These are phyloP conservation scores for Aspergillus cejpii DNA, from an alignment of 2,329 filamentous ascomycete genomes.

Conservation along the genomic window DNA sequence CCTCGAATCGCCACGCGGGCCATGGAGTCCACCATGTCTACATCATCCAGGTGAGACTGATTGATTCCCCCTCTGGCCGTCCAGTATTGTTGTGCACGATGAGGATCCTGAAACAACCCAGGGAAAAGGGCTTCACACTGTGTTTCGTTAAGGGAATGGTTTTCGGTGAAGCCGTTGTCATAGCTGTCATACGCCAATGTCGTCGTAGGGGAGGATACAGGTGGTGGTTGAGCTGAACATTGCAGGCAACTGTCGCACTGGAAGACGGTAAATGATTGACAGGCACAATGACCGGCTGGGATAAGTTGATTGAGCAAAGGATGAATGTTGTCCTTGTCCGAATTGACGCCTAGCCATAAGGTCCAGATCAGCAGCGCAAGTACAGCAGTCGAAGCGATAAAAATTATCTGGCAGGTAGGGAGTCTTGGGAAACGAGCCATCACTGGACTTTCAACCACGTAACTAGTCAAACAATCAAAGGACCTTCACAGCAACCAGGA, in stretches of 20 bases:
- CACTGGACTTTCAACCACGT: not conserved
- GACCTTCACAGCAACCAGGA: too few relatives aligned
- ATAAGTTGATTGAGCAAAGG: constrained; percentile 35
- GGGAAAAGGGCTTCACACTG: constrained; percentile 24
- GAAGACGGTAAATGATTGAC: constrained; percentile 34
- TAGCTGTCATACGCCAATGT: not conserved
- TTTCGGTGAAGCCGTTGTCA: constrained; percentile 10
- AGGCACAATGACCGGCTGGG: constrained; percentile 37
- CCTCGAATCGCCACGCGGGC: constrained; percentile 22
- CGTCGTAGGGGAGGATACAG: not conserved
- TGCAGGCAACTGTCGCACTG: constrained; percentile 33
- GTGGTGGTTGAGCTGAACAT: constrained; percentile 12
- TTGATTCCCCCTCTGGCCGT: constrained; percentile 11
- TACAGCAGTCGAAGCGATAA: too few relatives aligned
- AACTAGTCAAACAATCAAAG: too few relatives aligned
- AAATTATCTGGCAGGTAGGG: too few relatives aligned
- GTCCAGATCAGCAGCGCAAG: constrained; percentile 3
- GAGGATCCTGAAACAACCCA: constrained; percentile 24
- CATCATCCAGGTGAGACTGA: constrained; percentile 15
- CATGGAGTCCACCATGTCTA: constrained; percentile 22
- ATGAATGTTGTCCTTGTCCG: constrained; percentile 32
- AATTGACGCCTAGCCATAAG: constrained; percentile 25
- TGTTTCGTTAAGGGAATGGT: constrained; percentile 14
- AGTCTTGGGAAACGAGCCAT: not conserved
- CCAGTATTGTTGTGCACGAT: constrained; percentile 20